Conservation (phyloP, 164 flowering plant genomes). For the Litsea cubeba region DNA sequence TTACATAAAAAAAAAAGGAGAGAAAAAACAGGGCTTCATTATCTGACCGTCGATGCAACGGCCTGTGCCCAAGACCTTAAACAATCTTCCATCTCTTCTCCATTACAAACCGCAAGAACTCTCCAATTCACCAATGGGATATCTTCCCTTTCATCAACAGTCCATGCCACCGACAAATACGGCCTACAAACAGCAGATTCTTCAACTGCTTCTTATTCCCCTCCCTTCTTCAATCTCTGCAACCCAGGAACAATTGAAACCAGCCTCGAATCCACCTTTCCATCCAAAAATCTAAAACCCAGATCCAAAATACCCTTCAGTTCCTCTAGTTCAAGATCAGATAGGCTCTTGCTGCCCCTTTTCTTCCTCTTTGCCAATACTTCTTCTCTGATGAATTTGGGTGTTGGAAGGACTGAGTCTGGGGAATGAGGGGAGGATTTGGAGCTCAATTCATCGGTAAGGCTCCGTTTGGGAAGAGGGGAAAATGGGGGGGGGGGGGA, state of each 20-base stretch:
- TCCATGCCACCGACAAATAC: slow-evolving; percentile 81
- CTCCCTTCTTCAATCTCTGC: slow-evolving; percentile 33
- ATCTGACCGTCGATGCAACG: slow-evolving; percentile 56
- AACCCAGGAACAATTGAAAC: slow-evolving; percentile 66
- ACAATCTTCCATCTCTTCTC: slow-evolving; percentile 47
- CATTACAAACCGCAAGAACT: slow-evolving; percentile 33
- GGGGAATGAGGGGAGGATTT: slow-evolving; percentile 14
- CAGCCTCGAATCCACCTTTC: slow-evolving; percentile 50
- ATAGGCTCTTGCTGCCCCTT: slow-evolving; percentile 53
- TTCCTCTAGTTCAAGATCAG: slow-evolving; percentile 77
- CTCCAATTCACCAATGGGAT: slow-evolving; percentile 44
- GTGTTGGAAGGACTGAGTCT: slow-evolving; percentile 26
- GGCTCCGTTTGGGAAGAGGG: too few relatives aligned
- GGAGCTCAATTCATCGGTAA: slow-evolving; percentile 36
- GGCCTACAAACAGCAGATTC: slow-evolving; percentile 44
- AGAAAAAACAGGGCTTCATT: not conserved
- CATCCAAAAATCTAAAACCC: slow-evolving; percentile 70
- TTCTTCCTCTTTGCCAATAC: slow-evolving; percentile 16
- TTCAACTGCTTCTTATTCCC: not conserved
- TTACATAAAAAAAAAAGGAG: too few relatives aligned
- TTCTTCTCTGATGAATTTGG: slow-evolving; percentile 28
- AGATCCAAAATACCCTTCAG: slow-evolving; percentile 82
- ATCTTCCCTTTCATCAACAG: slow-evolving; percentile 13
- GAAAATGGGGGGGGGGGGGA: too few relatives aligned
- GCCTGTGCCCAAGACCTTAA: slow-evolving; percentile 61